Evolutionary conservation across 371 early-diverging fungal species (phyloP), one percentile per base, ranked within the genome.

Genomic region (Dentiscutata heterogama): DNA sequence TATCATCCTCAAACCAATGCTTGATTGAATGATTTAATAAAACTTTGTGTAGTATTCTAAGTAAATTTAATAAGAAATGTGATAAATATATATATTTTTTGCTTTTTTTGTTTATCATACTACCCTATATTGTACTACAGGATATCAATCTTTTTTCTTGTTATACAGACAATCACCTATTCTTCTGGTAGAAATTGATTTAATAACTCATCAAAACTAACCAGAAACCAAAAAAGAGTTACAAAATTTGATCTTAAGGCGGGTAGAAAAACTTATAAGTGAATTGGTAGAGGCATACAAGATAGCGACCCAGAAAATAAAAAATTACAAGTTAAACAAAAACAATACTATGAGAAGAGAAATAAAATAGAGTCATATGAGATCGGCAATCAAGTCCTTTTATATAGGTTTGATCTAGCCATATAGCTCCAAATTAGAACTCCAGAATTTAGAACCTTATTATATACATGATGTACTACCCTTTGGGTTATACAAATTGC

Each of bases 21-120:
- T 11, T 72, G 29, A 82, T 83, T 13, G 86, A 89, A 79, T 54
- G 87, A 29, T 78, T 85, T 58, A 87, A 86, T 70, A 7, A 20
- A 31, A 67, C 31, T 4, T 20, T 67, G 6, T 67, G 31, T 31
- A 31, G 11, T 10, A 39, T 31, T 25, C 11, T 67, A 6, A 3
- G 3, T 20, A 67, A 67, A 67, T 67, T 8, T 31, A 14, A 20
- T 60, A 11, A 6, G 5, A 8, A 60, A 60, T 20, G 5, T 60
- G 74, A 84, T 54, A 42, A 80, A 64, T n/a, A n/a, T n/a, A n/a
- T n/a, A n/a, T n/a, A n/a, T n/a, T n/a, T n/a, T n/a, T n/a, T n/a
- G n/a, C n/a, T 65, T 81, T 35, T 83, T 81, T 60, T 81, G 81
- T 72, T 2, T 25, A 27, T 72, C 3, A 27, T 0, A 54, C 80